Evolutionary conservation across 2,329 filamentous ascomycete species (phyloP).

Genomic region (Coleophoma eucalyptorum): DNA sequence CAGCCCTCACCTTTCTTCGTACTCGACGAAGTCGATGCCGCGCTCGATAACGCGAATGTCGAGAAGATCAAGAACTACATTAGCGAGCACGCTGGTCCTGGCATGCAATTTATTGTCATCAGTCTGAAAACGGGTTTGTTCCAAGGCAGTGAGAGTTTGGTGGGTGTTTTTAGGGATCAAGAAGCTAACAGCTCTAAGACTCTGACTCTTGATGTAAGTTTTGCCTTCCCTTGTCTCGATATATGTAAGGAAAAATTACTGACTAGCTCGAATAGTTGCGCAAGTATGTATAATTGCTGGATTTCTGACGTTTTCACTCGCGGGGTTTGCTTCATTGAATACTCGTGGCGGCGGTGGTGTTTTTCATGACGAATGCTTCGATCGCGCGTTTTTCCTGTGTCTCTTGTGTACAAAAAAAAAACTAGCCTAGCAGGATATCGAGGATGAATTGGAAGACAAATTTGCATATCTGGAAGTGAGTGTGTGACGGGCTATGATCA

Average conservation of each 20-base stretch:
- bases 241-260: not conserved
- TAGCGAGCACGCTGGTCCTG: constrained; percentile 85
- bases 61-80: constrained; percentile 97
- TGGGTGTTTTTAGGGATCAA: constrained; percentile 95
- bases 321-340: no score
- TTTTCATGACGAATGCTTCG: no score
- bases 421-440: no score
- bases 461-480: no score
- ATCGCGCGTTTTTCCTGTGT: no score
- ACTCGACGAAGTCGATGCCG: constrained; percentile 95
- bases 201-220: constrained; percentile 89
- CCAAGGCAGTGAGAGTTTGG: constrained; percentile 91
- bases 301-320: no score
- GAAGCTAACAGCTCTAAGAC: constrained; percentile 87
- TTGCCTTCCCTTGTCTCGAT: not conserved
- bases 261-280: constrained; percentile 17
- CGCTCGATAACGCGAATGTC: constrained; percentile 96
- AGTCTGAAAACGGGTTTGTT: constrained; percentile 93
- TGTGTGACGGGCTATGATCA: no score
- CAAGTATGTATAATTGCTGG: constrained; percentile 18
- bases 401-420: no score
- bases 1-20: constrained; percentile 97
- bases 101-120: constrained; percentile 99
- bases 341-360: no score
- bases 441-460: no score